Evolutionary conservation across 495 filamentous ascomycete species (phyloP).

Genomic region (Penicillium atrosanguineum): DNA sequence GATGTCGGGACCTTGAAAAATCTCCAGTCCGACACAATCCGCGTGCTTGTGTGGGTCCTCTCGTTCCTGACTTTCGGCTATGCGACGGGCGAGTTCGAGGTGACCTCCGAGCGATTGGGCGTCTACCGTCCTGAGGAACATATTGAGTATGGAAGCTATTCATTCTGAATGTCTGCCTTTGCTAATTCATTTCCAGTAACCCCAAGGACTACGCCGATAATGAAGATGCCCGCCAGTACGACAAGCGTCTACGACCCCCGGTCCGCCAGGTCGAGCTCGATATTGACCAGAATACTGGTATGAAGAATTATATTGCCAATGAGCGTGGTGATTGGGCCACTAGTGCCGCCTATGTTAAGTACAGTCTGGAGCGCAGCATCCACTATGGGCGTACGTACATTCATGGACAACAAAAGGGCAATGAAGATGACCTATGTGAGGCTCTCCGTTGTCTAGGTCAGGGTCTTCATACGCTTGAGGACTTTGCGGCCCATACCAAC

Average conservation of each 20-base stretch:
- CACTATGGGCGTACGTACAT: constrained; percentile 89
- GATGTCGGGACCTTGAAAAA: constrained; percentile 89
- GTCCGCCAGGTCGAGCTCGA: constrained; percentile 73
- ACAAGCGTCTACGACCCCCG: constrained; percentile 76
- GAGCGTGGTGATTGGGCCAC: constrained; percentile 83
- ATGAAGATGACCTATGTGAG: constrained; percentile 85
- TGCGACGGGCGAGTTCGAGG: constrained; percentile 95
- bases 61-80: constrained; percentile 93
- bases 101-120: constrained; percentile 85
- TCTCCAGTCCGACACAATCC: constrained; percentile 85
- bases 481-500: constrained; percentile 94
- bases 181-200: constrained; percentile 46
- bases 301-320: constrained; percentile 99
- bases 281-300: constrained; percentile 79
- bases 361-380: constrained; percentile 78
- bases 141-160: constrained; percentile 55
- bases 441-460: constrained; percentile 87
- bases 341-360: constrained; percentile 83
- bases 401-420: constrained; percentile 60
- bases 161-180: background rate
- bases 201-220: constrained; percentile 90
- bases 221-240: constrained; percentile 78
- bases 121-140: constrained; percentile 95
- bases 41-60: constrained; percentile 86
- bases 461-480: constrained; percentile 88